Percentiles rank a stretch among this genome's conserved stretches.
These are phyloP conservation scores for Mycena citricolor DNA, from an alignment of 1,284 basidiomycete genomes.

Conservation along the genomic window DNA sequence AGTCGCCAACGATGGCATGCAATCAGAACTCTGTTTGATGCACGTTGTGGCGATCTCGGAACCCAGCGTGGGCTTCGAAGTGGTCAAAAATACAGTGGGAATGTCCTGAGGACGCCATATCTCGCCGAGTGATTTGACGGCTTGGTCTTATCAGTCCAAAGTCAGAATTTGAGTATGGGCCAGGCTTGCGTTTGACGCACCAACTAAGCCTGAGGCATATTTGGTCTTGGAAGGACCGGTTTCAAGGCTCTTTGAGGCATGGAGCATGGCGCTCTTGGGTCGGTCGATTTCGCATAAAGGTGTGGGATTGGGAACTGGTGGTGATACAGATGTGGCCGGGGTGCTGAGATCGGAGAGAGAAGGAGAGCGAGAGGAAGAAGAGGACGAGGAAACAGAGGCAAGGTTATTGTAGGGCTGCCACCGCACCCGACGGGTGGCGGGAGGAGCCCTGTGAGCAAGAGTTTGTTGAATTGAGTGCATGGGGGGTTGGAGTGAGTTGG, in stretches of 20 bases:
- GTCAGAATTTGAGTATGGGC: constrained; percentile 18
- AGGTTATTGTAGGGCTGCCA: constrained; percentile 70
- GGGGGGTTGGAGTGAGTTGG: constrained; percentile 27
- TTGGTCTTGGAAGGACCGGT: constrained; percentile 56
- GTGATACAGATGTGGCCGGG: constrained; percentile 54
- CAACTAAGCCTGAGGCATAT: constrained; percentile 64
- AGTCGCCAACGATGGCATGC: too few species aligned
- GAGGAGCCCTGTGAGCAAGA: constrained; percentile 65
- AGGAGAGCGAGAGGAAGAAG: constrained; percentile 44
- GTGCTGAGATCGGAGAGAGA: constrained; percentile 55
- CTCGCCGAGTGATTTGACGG: constrained; percentile 69
- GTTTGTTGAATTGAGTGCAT: constrained; percentile 65
- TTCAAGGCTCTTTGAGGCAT: constrained; percentile 39
- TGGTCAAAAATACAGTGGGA: constrained; percentile 56
- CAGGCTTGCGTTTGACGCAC: constrained; percentile 43
- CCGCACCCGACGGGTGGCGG: constrained; percentile 63
- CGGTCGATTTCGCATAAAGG: constrained; percentile 40
- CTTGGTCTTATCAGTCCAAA: constrained; percentile 57
- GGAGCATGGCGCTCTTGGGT: constrained; percentile 30
- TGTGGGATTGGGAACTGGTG: constrained; percentile 39
- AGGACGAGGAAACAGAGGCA: constrained; percentile 34
- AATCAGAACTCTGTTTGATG: too few species aligned
- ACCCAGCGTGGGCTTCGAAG: constrained; percentile 34
- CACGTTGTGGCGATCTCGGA: constrained; percentile 19
- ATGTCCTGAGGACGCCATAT: constrained; percentile 76